Evolutionary conservation across 371 early-diverging fungal species (phyloP), one percentile per base, ranked within the genome.

Genomic region (Neoconidiobolus thromboides): DNA sequence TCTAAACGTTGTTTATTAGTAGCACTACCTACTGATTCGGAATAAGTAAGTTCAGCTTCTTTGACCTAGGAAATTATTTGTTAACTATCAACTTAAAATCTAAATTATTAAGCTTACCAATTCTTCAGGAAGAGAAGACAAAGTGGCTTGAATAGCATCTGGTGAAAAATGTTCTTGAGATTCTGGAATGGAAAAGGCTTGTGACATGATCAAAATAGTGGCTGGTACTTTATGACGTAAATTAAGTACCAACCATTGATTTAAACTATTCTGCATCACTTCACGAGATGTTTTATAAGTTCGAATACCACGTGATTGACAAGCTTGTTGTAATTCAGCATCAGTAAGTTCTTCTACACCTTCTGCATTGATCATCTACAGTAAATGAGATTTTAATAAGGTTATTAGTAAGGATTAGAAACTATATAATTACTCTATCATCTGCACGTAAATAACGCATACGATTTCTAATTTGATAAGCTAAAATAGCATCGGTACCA

Each of bases 161-260:
- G 79, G 75, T 53, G 69, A 60, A 61, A 67, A 63, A 61, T 41
- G 5, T 6, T 65, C 63, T 7, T 65, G 67, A 59, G 62, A 62
- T 63, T 66, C 58, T 57, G 68, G 52, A 41, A 63, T 53, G 54
- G 70, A 66, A 62, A 95, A 89, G 1, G 92, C 93, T 43, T 93
- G 83, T 10, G 92, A 87, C 48, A 97, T 74, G 60, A 97, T 83
- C 66, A 97, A 74, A 42, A 97, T 74, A 6, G 89, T 81, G n/a
- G 86, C 79, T 14, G 97, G 96, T n/a, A 94, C 80, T 60, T 91
- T 81, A 66, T 94, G 87, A 26, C 81, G 78, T 52, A 94, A 63
- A 65, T 94, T 89, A 60, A 97, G 80, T 54, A 95, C 94, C 39
- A 91, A 75, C 97, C 97, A 97, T 68, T 96, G 94, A 40, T 74